These are phyloP conservation scores for Erodium trifolium DNA, from an alignment of 441 rosid genomes.

Conservation along the genomic window DNA sequence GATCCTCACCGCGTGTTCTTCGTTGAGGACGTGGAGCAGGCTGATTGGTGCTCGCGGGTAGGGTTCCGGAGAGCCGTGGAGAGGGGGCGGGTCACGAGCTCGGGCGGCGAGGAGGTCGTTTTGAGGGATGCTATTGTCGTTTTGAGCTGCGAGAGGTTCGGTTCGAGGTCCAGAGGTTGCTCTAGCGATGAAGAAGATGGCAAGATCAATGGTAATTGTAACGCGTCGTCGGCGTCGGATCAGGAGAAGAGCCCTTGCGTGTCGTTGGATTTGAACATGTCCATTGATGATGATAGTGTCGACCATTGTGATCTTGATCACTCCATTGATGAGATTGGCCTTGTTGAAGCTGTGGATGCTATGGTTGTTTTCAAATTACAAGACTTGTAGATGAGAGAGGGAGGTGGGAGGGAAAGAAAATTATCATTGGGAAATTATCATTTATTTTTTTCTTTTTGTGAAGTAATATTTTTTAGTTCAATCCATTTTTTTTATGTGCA, in stretches of 20 bases:
- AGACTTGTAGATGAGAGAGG: constrained; percentile 21
- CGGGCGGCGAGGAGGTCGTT: constrained; percentile 15
- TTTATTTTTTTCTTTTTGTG: background rate
- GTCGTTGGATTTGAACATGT: constrained; percentile 52
- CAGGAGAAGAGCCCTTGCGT: constrained; percentile 31
- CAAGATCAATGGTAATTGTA: no score
- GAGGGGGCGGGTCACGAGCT: constrained; percentile 37
- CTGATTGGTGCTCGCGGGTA: constrained; percentile 41
- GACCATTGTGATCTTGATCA: constrained; percentile 22
- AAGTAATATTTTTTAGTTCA: no score
- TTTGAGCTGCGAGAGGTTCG: constrained; percentile 54
- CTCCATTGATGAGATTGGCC: constrained; percentile 36
- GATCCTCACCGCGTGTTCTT: constrained; percentile 56
- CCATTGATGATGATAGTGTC: constrained; percentile 25
- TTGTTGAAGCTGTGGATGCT: constrained; percentile 54
- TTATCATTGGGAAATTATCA: background rate
- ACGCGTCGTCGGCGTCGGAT: no score
- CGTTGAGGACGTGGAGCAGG: constrained; percentile 52
- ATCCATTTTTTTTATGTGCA: no score
- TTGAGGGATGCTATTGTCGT: constrained; percentile 42
- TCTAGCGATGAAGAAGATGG: constrained; percentile 14
- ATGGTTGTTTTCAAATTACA: constrained; percentile 33
- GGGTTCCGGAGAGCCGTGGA: constrained; percentile 70
- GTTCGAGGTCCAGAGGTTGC: constrained; percentile 59
- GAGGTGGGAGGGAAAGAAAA: background rate